phyloP scores from a whole-genome alignment of 2,329 filamentous ascomycete genomes.

The Fusarium humuli region DNA sequence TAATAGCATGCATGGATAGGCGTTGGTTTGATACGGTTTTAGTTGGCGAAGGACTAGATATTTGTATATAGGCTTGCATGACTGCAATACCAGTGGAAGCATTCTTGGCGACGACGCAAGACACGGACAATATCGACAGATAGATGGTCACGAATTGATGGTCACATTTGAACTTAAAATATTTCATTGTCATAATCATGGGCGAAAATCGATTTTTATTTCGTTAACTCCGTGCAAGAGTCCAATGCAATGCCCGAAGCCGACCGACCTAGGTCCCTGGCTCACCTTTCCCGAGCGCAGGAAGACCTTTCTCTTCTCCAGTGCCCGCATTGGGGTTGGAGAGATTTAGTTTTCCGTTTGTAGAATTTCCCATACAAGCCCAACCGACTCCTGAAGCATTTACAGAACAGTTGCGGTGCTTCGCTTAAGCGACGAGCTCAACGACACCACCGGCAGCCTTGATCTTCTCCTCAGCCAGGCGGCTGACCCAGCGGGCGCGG shows the following conservation, averaged over 20 bases:
- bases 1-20: conserved; percentile 34
- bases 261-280: conserved; percentile 51
- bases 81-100: conserved; percentile 26
- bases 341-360: conserved; percentile 43
- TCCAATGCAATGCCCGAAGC: conserved; percentile 58
- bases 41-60: conserved; percentile 25
- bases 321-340: conserved; percentile 40
- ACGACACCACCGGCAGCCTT: conserved; percentile 96
- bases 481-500: conserved; percentile 93
- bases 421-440: conserved; percentile 85
- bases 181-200: conserved; percentile 41
- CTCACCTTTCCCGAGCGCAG: conserved; percentile 38
- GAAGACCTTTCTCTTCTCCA: conserved; percentile 38
- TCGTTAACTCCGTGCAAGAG: conserved; percentile 56
- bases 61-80: conserved; percentile 33
- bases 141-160: not conserved
- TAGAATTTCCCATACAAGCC: conserved; percentile 47
- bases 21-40: conserved; percentile 34
- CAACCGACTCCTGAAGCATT: conserved; percentile 47
- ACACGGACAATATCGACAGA: not conserved
- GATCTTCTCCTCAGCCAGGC: conserved; percentile 98
- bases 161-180: conserved; percentile 3
- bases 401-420: conserved; percentile 23
- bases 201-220: conserved; percentile 56
- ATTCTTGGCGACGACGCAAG: not conserved